These are phyloP conservation scores for Colletotrichum sp. DNA, from an alignment of 2,329 filamentous ascomycete genomes.

Conservation along the genomic window DNA sequence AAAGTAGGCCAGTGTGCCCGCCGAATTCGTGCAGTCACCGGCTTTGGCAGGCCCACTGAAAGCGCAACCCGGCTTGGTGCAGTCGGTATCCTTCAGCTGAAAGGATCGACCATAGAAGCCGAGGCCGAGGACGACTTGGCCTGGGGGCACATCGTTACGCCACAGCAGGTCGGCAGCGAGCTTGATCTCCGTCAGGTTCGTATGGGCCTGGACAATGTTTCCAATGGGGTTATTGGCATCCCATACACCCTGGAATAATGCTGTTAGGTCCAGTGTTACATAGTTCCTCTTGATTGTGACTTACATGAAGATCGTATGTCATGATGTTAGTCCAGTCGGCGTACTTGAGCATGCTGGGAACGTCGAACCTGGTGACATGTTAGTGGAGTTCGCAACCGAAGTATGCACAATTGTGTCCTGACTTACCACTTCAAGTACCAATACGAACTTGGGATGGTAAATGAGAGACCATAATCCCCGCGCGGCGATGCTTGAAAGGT, in stretches of 20 bases:
- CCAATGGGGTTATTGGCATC: constrained; percentile 24
- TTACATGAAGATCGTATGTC: constrained; percentile 24
- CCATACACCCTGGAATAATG: constrained; percentile 18
- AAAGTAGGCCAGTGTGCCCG: not conserved
- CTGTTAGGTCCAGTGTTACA: constrained; percentile 15
- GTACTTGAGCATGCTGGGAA: constrained; percentile 6
- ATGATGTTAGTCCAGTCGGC: constrained; percentile 41
- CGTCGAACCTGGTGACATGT: constrained; percentile 13
- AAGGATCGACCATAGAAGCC: constrained; percentile 44
- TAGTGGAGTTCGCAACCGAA: not conserved
- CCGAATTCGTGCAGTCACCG: not conserved
- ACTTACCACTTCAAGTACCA: constrained; percentile 24
- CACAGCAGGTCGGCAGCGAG: constrained; percentile 44
- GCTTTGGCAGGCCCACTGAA: not conserved
- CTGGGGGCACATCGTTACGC: constrained; percentile 38
- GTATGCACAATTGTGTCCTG: not conserved
- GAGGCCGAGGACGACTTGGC: constrained; percentile 44
- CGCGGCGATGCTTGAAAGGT: not conserved
- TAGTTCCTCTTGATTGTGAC: not conserved
- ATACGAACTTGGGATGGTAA: constrained; percentile 18
- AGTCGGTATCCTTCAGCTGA: constrained; percentile 20
- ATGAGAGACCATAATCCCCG: not conserved
- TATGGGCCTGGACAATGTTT: constrained; percentile 36
- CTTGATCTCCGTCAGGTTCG: constrained; percentile 48
- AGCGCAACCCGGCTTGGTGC: constrained; percentile 10